A percentile compares a stretch with the other conserved stretches of the same genome.
These are phyloP conservation scores for Calonectria henricotiae DNA, from an alignment of 2,329 filamentous ascomycete species.

Conservation along the genomic window DNA sequence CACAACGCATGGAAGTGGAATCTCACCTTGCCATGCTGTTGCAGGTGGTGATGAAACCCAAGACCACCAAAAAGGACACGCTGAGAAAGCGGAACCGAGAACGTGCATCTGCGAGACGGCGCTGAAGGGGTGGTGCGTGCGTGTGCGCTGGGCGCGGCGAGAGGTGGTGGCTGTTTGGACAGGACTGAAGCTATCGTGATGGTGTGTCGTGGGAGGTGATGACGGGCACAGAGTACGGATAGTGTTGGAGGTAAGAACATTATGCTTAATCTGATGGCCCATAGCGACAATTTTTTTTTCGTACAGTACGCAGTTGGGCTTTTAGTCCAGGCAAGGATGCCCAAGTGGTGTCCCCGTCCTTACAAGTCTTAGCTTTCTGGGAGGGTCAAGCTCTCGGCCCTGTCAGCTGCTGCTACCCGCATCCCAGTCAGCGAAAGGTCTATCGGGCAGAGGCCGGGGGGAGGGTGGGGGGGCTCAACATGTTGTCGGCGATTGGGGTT, in stretches of 20 bases:
- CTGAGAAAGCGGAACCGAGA: constrained; percentile 28
- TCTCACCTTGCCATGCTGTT: constrained; percentile 17
- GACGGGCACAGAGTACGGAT: no score
- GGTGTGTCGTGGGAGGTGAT: background rate
- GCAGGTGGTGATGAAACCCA: constrained; percentile 26
- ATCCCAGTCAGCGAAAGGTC: constrained; percentile 11
- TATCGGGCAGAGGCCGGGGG: background rate
- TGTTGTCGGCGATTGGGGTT: constrained; percentile 20
- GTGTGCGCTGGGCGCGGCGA: background rate
- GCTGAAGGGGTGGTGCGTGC: background rate
- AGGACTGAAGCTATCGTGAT: constrained; percentile 22
- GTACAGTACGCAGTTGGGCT: background rate
- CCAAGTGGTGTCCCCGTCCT: constrained; percentile 2
- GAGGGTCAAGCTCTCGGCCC: background rate
- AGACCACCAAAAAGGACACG: background rate
- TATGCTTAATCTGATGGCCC: constrained; percentile 25
- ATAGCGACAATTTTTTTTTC: background rate
- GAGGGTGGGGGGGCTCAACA: background rate
- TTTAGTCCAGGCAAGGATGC: constrained; percentile 13
- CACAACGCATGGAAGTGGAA: constrained; percentile 34
- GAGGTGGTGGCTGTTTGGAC: background rate
- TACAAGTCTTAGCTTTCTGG: constrained; percentile 22
- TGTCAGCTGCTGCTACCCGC: constrained; percentile 12
- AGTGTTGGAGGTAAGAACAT: background rate
- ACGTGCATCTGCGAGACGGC: constrained; percentile 2